A percentile compares a stretch with the other conserved stretches of the same genome.
Evolutionary conservation across 2,329 filamentous ascomycete genomes (phyloP).

Genomic region (Aciculosporium take): DNA sequence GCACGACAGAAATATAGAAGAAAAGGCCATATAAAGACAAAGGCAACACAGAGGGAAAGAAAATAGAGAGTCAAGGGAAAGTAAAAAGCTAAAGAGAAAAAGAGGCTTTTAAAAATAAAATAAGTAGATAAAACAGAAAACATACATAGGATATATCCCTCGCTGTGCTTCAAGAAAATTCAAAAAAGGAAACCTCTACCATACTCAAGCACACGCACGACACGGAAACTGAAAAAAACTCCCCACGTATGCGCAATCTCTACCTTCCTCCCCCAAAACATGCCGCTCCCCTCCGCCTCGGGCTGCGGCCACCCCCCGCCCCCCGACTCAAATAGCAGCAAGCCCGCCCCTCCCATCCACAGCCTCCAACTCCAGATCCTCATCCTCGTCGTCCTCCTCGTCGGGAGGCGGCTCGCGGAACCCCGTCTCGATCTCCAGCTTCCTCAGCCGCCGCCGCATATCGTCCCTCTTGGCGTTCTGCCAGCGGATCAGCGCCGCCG

Average conservation of each 20-base stretch:
- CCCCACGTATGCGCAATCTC: not conserved
- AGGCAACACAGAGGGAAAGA: no score
- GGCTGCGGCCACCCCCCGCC: not conserved
- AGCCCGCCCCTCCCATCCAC: conserved; percentile 18
- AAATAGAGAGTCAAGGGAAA: no score
- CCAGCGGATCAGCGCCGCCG: conserved; percentile 80
- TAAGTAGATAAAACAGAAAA: no score
- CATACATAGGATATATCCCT: no score
- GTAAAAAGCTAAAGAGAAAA: no score
- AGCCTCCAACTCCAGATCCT: conserved; percentile 28
- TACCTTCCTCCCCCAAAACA: not conserved
- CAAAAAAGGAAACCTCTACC: not conserved
- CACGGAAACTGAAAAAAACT: not conserved
- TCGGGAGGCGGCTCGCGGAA: conserved; percentile 60
- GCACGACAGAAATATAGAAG: no score
- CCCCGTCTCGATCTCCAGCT: conserved; percentile 60
- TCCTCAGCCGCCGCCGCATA: conserved; percentile 62
- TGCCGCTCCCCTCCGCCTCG: not conserved
- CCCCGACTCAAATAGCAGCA: conserved; percentile 6
- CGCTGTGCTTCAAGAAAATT: not conserved
- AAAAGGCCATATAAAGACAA: no score
- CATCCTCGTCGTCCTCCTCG: conserved; percentile 47
- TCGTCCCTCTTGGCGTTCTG: conserved; percentile 69
- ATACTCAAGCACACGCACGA: not conserved
- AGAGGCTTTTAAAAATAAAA: no score